Evolutionary conservation across 768 basidiomycete species (phyloP).

Genomic region (Lactarius quietus): DNA sequence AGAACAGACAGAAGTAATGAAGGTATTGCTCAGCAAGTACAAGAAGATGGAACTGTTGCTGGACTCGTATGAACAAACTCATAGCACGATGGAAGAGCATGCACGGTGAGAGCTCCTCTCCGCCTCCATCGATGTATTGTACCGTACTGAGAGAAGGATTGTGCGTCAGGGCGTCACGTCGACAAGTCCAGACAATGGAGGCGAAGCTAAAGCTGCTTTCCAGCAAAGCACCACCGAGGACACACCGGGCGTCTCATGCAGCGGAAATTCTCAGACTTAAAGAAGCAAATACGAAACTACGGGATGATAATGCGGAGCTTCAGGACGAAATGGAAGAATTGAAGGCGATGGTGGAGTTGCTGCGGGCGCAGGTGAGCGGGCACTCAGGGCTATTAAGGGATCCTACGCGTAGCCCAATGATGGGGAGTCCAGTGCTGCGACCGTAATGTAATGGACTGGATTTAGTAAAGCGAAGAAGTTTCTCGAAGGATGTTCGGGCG

Average conservation of each 20-base stretch:
- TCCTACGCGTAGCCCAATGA: conserved; percentile 41
- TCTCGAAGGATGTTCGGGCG: conserved; percentile 24
- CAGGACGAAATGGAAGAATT: conserved; percentile 61
- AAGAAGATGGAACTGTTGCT: conserved; percentile 65
- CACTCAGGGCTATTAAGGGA: conserved; percentile 44
- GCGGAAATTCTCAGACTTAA: conserved; percentile 39
- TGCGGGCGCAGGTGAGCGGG: conserved; percentile 56
- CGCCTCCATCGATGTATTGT: neutral
- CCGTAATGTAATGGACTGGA: neutral
- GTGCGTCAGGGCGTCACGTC: conserved; percentile 47
- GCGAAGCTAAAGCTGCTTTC: conserved; percentile 45
- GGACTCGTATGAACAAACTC: conserved; percentile 53
- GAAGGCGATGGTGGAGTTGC: conserved; percentile 63
- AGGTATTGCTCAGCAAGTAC: conserved; percentile 52
- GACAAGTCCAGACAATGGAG: conserved; percentile 60
- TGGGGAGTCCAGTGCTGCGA: conserved; percentile 16
- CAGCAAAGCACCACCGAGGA: conserved; percentile 27
- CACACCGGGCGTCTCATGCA: conserved; percentile 13
- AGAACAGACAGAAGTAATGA: conserved; percentile 56
- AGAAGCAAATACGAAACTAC: conserved; percentile 50
- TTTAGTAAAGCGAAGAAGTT: conserved; percentile 31
- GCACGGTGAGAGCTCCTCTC: conserved; percentile 47
- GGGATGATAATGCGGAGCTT: conserved; percentile 55
- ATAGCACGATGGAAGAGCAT: conserved; percentile 51
- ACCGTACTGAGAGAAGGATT: conserved; percentile 4